Percentiles rank a stretch among this genome's conserved stretches.
Conservation (phyloP, 495 filamentous ascomycete genomes). For the Lasiosphaeria miniovina region DNA sequence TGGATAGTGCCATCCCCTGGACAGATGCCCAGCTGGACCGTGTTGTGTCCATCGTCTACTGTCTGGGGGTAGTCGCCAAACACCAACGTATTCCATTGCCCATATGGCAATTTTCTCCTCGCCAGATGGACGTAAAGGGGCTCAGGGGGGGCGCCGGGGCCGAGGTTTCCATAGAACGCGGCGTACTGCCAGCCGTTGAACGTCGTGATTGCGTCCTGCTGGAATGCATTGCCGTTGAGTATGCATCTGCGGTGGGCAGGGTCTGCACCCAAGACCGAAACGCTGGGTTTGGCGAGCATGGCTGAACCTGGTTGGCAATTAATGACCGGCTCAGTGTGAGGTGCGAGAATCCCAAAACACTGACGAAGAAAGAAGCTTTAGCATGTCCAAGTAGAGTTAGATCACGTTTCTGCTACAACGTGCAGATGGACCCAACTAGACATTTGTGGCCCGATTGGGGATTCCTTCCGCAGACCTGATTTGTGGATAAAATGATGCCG, state of each 20-base stretch:
- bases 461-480: slow-evolving; percentile 4
- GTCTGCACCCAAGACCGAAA: slow-evolving; percentile 35
- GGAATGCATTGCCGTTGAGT: slow-evolving; percentile 44
- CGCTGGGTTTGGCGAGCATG: slow-evolving; percentile 27
- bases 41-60: slow-evolving; percentile 49
- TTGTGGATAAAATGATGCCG: slow-evolving; percentile 18
- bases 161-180: slow-evolving; percentile 37
- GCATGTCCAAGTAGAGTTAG: background rate
- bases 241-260: slow-evolving; percentile 35
- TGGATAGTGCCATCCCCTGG: slow-evolving; percentile 49
- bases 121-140: slow-evolving; percentile 43
- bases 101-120: slow-evolving; percentile 35
- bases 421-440: background rate
- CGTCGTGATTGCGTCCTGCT: slow-evolving; percentile 40
- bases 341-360: too few species aligned
- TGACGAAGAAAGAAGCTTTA: too few species aligned
- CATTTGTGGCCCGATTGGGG: slow-evolving; percentile 5
- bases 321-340: background rate
- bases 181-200: slow-evolving; percentile 46
- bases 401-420: background rate
- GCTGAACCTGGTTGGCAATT: background rate
- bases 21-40: slow-evolving; percentile 47
- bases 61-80: slow-evolving; percentile 50
- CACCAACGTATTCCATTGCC: slow-evolving; percentile 40
- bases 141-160: slow-evolving; percentile 21